Evolutionary conservation across 2,329 filamentous ascomycete genomes (phyloP).

Genomic region (Metarhizium sp.): DNA sequence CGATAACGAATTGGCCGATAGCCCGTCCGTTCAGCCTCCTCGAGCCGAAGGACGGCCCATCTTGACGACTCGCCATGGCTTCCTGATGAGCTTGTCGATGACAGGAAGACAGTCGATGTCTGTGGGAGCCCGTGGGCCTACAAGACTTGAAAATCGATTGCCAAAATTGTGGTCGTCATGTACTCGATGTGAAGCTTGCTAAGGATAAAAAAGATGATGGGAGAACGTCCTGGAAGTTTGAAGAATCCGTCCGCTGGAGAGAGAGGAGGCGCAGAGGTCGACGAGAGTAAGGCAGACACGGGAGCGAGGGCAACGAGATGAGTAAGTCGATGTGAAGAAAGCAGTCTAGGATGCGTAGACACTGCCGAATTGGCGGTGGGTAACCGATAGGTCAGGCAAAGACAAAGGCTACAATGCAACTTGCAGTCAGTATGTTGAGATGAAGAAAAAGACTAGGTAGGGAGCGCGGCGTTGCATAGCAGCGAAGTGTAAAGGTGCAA

Average conservation of each 20-base stretch:
- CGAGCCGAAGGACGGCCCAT: constrained; percentile 26
- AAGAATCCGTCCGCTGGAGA: not conserved
- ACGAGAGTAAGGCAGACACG: constrained; percentile 10
- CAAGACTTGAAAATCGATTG: constrained; percentile 24
- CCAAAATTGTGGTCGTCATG: constrained; percentile 28
- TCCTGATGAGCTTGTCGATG: constrained; percentile 22
- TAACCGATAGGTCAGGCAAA: constrained; percentile 22
- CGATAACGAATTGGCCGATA: constrained; percentile 70
- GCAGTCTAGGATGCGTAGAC: constrained; percentile 6
- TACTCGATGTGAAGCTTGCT: constrained; percentile 17
- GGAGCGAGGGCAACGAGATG: constrained; percentile 8
- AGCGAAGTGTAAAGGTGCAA: not conserved
- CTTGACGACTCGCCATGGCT: constrained; percentile 30
- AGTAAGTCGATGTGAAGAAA: constrained; percentile 13
- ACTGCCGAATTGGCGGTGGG: constrained; percentile 14
- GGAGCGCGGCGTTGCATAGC: not conserved
- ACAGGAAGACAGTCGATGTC: constrained; percentile 23
- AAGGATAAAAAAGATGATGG: constrained; percentile 7
- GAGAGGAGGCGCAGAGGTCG: not conserved
- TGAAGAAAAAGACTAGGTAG: no score
- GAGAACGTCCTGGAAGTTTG: constrained; percentile 2
- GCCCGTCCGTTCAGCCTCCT: constrained; percentile 23
- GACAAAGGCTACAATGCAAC: constrained; percentile 14
- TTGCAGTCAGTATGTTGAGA: constrained; percentile 8
- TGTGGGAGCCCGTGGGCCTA: constrained; percentile 26